Conservation (phyloP, 2,329 filamentous ascomycete species). For the Podosphaera aphanis region DNA sequence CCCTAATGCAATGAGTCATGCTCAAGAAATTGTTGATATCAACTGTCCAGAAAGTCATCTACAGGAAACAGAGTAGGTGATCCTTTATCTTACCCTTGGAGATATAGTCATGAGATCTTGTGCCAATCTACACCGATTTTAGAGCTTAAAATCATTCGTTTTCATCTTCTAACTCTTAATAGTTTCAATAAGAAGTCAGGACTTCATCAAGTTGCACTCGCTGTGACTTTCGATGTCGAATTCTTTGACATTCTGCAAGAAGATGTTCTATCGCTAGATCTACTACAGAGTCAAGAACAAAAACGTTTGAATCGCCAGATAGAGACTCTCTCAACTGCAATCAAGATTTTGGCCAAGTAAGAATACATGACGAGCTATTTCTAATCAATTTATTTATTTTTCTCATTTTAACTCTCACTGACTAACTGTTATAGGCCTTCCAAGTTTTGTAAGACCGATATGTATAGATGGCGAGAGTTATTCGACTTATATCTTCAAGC, state of each 20-base stretch:
- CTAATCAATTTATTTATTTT: not conserved
- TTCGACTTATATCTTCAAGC: constrained; percentile 65
- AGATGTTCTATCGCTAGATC: constrained; percentile 42
- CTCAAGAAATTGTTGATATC: not conserved
- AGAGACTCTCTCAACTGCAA: constrained; percentile 34
- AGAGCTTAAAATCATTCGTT: not conserved
- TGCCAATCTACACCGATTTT: not conserved
- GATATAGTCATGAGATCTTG: not conserved
- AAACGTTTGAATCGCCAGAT: constrained; percentile 39
- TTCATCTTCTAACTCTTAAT: not conserved
- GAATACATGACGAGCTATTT: not conserved
- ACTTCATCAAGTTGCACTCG: constrained; percentile 20
- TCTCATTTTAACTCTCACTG: not conserved
- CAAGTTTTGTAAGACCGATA: constrained; percentile 36
- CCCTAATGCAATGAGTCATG: not conserved
- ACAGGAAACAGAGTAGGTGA: not conserved
- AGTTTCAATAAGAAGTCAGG: not conserved
- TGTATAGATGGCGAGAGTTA: constrained; percentile 56
- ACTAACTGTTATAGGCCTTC: constrained; percentile 25
- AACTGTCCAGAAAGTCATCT: not conserved
- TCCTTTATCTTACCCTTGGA: not conserved
- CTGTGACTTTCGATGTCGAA: constrained; percentile 50
- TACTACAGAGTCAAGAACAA: constrained; percentile 38
- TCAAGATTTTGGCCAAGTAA: constrained; percentile 22
- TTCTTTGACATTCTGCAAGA: constrained; percentile 58